Percentiles rank a stretch among this genome's conserved stretches.
phyloP scores from a whole-genome alignment of 2,329 filamentous ascomycete genomes.

The Ustulina deusta region DNA sequence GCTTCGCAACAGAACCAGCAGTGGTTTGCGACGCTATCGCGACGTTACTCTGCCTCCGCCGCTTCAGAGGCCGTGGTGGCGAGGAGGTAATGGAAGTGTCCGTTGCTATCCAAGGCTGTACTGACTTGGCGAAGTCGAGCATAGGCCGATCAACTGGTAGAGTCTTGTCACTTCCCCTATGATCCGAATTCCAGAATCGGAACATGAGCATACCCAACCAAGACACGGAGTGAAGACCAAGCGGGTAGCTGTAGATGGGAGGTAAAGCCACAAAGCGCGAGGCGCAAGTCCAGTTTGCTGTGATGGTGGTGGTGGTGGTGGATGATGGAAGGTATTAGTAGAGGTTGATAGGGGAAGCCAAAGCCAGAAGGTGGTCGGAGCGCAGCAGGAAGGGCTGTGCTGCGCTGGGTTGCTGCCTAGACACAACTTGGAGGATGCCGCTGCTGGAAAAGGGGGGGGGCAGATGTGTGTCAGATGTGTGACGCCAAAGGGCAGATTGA shows the following conservation, averaged over 20 bases:
- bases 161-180: conserved; percentile 67
- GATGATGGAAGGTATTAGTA: conserved; percentile 19
- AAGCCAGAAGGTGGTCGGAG: conserved; percentile 42
- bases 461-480: conserved; percentile 44
- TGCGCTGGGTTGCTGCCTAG: conserved; percentile 32
- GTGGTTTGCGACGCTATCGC: conserved; percentile 50
- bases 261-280: conserved; percentile 22
- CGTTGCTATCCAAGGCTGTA: conserved; percentile 51
- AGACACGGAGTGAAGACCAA: conserved; percentile 41
- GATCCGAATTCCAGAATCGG: conserved; percentile 70
- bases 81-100: conserved; percentile 43
- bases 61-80: conserved; percentile 49
- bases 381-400: conserved; percentile 33
- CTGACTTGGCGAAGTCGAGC: conserved; percentile 52
- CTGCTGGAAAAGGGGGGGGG: conserved; percentile 39
- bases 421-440: conserved; percentile 37
- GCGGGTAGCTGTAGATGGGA: conserved; percentile 27
- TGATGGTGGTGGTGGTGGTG: conserved; percentile 17
- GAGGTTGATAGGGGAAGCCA: conserved; percentile 13
- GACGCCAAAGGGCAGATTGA: conserved; percentile 43
- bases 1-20: conserved; percentile 55
- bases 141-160: conserved; percentile 59
- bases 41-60: conserved; percentile 51
- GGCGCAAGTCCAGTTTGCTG: conserved; percentile 13
- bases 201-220: conserved; percentile 67